These are phyloP conservation scores for Amyloporia xantha DNA, from an alignment of 768 basidiomycete genomes.

Conservation along the genomic window DNA sequence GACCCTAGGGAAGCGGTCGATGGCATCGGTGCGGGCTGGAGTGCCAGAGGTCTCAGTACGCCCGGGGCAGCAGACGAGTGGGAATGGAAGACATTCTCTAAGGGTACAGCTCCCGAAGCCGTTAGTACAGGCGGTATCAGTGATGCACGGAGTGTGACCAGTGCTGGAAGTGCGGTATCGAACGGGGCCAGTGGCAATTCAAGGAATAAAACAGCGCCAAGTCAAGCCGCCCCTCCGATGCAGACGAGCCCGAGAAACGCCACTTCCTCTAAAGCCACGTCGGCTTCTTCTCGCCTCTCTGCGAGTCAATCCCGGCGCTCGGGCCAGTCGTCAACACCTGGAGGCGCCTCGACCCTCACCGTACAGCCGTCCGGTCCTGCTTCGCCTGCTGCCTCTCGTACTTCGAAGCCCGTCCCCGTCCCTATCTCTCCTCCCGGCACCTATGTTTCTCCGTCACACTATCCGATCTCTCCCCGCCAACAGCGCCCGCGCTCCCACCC, in stretches of 20 bases:
- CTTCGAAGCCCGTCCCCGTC: constrained; percentile 36
- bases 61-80: constrained; percentile 42
- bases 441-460: constrained; percentile 32
- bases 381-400: constrained; percentile 22
- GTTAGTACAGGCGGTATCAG: constrained; percentile 21
- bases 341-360: constrained; percentile 3
- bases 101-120: constrained; percentile 29
- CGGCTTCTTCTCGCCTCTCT: constrained; percentile 12
- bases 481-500: constrained; percentile 31
- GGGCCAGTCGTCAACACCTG: not conserved
- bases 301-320: constrained; percentile 16
- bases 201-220: constrained; percentile 9
- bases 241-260: not conserved
- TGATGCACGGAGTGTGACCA: constrained; percentile 44
- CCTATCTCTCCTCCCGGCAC: constrained; percentile 29
- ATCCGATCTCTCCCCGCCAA: constrained; percentile 42
- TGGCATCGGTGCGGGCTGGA: constrained; percentile 62
- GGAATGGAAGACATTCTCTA: constrained; percentile 65
- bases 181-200: constrained; percentile 11
- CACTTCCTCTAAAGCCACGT: constrained; percentile 4
- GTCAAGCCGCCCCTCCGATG: constrained; percentile 4
- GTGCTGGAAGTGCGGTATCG: constrained; percentile 40
- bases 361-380: constrained; percentile 8
- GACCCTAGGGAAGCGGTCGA: constrained; percentile 64
- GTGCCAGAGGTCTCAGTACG: constrained; percentile 46